A percentile compares a stretch with the other conserved stretches of the same genome.
Conservation (phyloP, 805 yeast species). For the Jamesozyma lodderae region DNA sequence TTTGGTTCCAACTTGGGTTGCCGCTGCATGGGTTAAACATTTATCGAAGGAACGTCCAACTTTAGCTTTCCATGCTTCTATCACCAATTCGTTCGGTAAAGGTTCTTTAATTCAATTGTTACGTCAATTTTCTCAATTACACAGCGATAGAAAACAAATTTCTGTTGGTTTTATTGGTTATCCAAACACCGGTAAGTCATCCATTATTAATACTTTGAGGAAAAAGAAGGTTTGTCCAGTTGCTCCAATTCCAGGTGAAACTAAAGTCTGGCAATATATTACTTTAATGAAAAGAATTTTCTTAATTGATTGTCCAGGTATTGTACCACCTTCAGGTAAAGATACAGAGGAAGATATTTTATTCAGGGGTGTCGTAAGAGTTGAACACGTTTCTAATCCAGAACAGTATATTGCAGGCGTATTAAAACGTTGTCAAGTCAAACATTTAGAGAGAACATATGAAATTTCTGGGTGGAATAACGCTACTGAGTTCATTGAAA, state of each 20-base stretch:
- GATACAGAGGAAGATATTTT: conserved; percentile 88
- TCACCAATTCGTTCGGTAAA: conserved; percentile 94
- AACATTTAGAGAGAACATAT: conserved; percentile 91
- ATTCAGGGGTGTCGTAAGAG: conserved; percentile 96
- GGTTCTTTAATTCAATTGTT: conserved; percentile 89
- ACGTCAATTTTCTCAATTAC: conserved; percentile 86
- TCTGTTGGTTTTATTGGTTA: conserved; percentile 97
- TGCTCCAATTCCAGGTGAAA: conserved; percentile 98
- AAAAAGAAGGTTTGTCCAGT: conserved; percentile 93
- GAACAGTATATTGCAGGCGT: conserved; percentile 91
- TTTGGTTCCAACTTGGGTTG: conserved; percentile 98
- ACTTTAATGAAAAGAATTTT: conserved; percentile 94
- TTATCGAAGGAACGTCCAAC: conserved; percentile 89
- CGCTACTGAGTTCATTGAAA: conserved; percentile 74
- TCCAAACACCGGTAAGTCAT: conserved; percentile 97
- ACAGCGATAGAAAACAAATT: conserved; percentile 87
- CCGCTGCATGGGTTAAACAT: conserved; percentile 99
- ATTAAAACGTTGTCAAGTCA: conserved; percentile 72
- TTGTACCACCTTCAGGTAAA: conserved; percentile 88
- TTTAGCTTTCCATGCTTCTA: conserved; percentile 94
- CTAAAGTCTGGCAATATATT: conserved; percentile 98
- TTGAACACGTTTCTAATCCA: conserved; percentile 92
- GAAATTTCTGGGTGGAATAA: conserved; percentile 85
- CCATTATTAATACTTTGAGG: conserved; percentile 87
- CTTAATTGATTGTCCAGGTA: conserved; percentile 97